Percentiles rank a stretch among this genome's conserved stretches.
These are phyloP conservation scores for Durusdinium trenchii DNA, from an alignment of 73 alveolate genomes.

Conservation along the genomic window DNA sequence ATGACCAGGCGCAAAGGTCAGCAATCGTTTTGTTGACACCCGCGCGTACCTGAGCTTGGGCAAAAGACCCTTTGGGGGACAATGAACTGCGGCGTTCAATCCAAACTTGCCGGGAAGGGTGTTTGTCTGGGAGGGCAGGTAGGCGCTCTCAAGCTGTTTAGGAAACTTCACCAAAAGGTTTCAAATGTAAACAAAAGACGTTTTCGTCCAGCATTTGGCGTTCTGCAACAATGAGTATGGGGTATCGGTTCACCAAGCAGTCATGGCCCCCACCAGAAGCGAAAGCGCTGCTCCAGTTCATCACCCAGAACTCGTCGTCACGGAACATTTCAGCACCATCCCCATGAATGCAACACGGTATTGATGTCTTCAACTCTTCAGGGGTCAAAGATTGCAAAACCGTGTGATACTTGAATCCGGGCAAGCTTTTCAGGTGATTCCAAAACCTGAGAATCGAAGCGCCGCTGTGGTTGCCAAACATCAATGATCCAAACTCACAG, in stretches of 20 bases:
- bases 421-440: neutral
- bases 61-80: no score
- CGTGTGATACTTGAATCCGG: neutral
- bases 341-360: slow-evolving; percentile 21
- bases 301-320: slow-evolving; percentile 32
- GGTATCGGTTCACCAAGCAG: slow-evolving; percentile 5
- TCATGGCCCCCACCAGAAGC: slow-evolving; percentile 29
- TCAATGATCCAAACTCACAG: neutral
- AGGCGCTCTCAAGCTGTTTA: no score
- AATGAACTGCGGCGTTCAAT: no score
- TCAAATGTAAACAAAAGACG: no score
- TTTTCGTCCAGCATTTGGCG: slow-evolving; percentile 21
- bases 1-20: no score
- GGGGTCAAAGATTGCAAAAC: neutral
- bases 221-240: slow-evolving; percentile 5
- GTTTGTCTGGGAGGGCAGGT: no score
- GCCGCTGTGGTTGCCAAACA: neutral
- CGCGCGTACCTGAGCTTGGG: no score
- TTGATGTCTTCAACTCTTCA: neutral
- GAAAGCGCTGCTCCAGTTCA: slow-evolving; percentile 7
- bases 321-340: slow-evolving; percentile 50
- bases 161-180: no score
- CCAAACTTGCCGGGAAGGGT: no score
- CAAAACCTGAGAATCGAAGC: neutral
- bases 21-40: no score